A percentile compares a stretch with the other conserved stretches of the same genome.
Evolutionary conservation across 257 asterid species (phyloP).

Genomic region (Plantago ovata): DNA sequence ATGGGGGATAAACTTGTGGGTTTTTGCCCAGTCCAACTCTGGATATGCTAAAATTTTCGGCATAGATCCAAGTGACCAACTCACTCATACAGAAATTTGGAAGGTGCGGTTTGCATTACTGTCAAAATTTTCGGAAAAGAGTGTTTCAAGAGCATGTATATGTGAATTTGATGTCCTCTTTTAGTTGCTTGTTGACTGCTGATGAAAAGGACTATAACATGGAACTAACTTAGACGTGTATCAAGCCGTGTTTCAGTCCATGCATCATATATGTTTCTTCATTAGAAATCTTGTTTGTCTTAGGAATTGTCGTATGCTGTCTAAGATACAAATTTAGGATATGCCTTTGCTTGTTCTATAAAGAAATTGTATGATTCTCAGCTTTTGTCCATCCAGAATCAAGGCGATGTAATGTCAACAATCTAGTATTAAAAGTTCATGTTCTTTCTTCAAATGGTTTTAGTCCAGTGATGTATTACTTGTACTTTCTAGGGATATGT

Average conservation of each 20-base stretch:
- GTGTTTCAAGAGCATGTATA: background rate
- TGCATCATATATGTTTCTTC: too few species aligned
- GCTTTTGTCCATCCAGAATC: background rate
- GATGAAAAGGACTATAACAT: background rate
- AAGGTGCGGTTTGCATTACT: slow-evolving; percentile 52
- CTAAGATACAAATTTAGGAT: too few species aligned
- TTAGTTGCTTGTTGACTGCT: background rate
- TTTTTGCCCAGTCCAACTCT: slow-evolving; percentile 69
- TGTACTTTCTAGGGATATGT: too few species aligned
- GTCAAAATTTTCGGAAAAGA: background rate
- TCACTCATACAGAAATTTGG: slow-evolving; percentile 91
- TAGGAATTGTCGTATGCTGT: background rate
- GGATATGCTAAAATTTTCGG: slow-evolving; percentile 86
- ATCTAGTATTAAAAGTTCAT: background rate
- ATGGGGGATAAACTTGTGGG: slow-evolving; percentile 97
- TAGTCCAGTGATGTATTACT: too few species aligned
- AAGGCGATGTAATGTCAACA: background rate
- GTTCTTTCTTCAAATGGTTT: too few species aligned
- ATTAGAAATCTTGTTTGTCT: too few species aligned
- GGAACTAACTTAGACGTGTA: too few species aligned
- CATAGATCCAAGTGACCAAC: slow-evolving; percentile 79
- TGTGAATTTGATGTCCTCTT: background rate
- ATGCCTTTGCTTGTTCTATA: too few species aligned
- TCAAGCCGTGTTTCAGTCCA: too few species aligned
- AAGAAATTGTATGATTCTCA: background rate